phyloP scores from a whole-genome alignment of 2,329 filamentous ascomycete species.

The Microascus cirrosus region DNA sequence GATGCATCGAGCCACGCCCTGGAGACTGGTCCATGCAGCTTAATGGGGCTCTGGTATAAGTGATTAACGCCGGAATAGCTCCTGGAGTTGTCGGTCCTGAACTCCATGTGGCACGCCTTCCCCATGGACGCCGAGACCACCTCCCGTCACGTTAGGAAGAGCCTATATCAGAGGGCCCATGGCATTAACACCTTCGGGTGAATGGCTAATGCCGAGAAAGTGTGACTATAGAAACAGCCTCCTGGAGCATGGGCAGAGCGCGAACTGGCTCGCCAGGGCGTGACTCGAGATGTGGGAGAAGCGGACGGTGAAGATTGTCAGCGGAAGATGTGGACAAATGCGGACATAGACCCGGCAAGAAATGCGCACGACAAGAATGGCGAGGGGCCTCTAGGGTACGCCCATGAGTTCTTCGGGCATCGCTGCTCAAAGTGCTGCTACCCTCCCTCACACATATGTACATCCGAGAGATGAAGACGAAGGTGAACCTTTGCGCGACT shows the following conservation, averaged over 20 bases:
- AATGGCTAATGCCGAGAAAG: slow-evolving; percentile 4
- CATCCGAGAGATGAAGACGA: neutral
- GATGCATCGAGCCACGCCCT: neutral
- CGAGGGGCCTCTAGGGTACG: neutral
- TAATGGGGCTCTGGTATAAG: slow-evolving; percentile 2
- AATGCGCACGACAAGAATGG: neutral
- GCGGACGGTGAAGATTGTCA: neutral
- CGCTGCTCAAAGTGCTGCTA: neutral
- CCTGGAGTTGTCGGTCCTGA: neutral
- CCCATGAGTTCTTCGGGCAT: neutral
- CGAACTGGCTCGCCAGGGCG: neutral
- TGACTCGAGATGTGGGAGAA: neutral
- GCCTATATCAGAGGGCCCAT: neutral
- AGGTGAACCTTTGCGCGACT: neutral
- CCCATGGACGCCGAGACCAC: neutral
- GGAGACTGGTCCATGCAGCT: slow-evolving; percentile 1
- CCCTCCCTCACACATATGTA: neutral
- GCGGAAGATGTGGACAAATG: neutral
- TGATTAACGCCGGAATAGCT: neutral
- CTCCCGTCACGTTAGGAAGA: neutral
- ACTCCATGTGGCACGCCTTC: neutral
- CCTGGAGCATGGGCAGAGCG: neutral
- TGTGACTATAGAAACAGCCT: neutral
- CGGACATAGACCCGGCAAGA: neutral
- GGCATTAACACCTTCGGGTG: slow-evolving; percentile 1